Percentiles rank a stretch among this genome's conserved stretches.
Conservation (phyloP, 805 yeast species). For the Yarrowia sp. region DNA sequence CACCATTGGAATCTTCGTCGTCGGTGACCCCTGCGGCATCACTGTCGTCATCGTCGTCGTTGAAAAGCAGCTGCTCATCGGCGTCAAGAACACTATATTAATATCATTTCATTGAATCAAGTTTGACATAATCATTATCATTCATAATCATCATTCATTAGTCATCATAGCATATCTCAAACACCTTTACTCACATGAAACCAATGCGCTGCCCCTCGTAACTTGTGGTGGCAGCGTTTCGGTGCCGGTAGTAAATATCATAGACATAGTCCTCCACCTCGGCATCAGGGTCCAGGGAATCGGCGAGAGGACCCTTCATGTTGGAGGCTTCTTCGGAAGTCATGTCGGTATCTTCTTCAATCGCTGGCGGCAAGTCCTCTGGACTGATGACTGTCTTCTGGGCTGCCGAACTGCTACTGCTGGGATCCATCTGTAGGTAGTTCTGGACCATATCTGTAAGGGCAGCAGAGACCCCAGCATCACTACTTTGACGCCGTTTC, state of each 20-base stretch:
- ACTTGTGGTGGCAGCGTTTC: conserved; percentile 46
- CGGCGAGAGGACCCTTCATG: conserved; percentile 2
- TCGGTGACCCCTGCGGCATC: conserved; percentile 33
- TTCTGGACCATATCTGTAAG: conserved; percentile 71
- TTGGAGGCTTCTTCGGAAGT: neutral
- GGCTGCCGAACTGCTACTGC: neutral
- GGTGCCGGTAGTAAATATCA: conserved; percentile 76
- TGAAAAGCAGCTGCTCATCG: conserved; percentile 33
- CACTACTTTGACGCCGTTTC: conserved; percentile 29
- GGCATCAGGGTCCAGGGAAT: conserved; percentile 27
- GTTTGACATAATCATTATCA: neutral
- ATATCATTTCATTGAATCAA: neutral
- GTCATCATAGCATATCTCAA: conserved; percentile 6
- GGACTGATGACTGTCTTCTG: conserved; percentile 10
- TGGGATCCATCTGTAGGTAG: conserved; percentile 46
- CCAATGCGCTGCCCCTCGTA: conserved; percentile 46
- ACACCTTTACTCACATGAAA: conserved; percentile 49
- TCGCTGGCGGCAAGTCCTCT: neutral
- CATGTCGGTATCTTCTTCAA: conserved; percentile 15
- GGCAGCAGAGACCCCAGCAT: conserved; percentile 51
- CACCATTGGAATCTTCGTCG: conserved; percentile 42
- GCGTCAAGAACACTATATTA: conserved; percentile 31
- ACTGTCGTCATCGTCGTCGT: conserved; percentile 42
- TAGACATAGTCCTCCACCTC: conserved; percentile 74
- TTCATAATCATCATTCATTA: neutral